These are phyloP conservation scores for Marchantia paleacea DNA, from an alignment of 225 moss, liverwort and hornwort species.

Conservation along the genomic window DNA sequence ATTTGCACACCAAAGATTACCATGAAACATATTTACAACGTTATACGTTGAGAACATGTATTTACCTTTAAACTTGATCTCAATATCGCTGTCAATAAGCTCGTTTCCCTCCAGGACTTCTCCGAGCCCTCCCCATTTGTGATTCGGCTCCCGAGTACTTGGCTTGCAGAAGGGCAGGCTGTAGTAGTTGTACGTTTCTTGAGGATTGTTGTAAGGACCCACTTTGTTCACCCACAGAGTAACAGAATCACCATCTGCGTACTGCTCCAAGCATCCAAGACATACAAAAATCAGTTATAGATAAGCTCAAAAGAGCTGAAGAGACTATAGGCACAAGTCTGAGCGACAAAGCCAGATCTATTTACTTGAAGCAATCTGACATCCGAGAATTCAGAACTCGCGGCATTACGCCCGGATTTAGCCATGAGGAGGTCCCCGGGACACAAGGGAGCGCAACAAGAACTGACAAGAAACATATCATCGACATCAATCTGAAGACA, in stretches of 20 bases:
- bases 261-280: slow-evolving; percentile 53
- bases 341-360: not conserved
- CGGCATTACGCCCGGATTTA: not conserved
- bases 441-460: not conserved
- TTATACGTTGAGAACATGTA: not conserved
- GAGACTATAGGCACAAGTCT: not conserved
- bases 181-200: slow-evolving; percentile 99
- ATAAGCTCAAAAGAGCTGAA: not conserved
- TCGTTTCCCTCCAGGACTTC: slow-evolving; percentile 99
- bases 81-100: slow-evolving; percentile 90
- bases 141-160: slow-evolving; percentile 52
- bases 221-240: slow-evolving; percentile 98
- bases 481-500: not conserved
- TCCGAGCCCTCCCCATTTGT: slow-evolving; percentile 99
- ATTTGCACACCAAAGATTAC: too few relatives aligned
- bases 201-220: slow-evolving; percentile 97
- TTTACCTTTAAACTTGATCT: slow-evolving; percentile 86
- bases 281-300: not conserved
- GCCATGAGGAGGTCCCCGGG: not conserved
- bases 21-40: too few relatives aligned
- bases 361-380: not conserved
- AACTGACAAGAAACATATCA: not conserved
- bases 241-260: slow-evolving; percentile 64
- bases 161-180: slow-evolving; percentile 93
- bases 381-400: not conserved